Base-by-base conservation (phyloP, 2,329 filamentous ascomycete species). In the Gnomoniopsis smithogilvyi region DNA sequence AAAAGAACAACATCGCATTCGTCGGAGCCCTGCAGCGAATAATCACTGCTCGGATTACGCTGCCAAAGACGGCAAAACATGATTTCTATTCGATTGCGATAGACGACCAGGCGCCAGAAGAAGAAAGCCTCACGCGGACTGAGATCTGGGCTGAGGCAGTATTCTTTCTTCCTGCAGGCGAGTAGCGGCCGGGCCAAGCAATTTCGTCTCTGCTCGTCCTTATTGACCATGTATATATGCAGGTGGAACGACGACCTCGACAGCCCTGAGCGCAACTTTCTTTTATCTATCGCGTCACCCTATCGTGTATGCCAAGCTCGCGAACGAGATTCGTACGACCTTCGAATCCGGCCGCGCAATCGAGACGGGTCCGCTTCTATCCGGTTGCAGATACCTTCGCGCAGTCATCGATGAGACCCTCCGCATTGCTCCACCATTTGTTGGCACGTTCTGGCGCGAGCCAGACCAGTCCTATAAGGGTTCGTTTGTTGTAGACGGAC, bases 361-460 rank as follows among this genome's bases (percentile, higher is more conserved):
- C 26, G 51, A 56, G 3, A 53, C 61, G 38, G 72, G 72, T 3
- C 45, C 67, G 2, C 60, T 66, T 8, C 65, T 80, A 7, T 65
- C 69, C 22, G 64, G 58, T 14, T 76, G 72, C 62, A 59, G 54
- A 0, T 81, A 80, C 62, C 68, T 82, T 1, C 70, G 72, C 6
- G 79, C 78, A 3, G 74, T 73, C 56, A 72, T 82, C 45, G 73
- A 80, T 47, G 79, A 82, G 64, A 67, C 74, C 0, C 67, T 81
- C 58, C 74, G 80, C 17, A 67, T 80, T 53, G 74, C 74, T 3
- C 77, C 80, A 3, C 73, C 77, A 0, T 73, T 76, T 1, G 68
- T 71, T 54, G 63, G 67, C 54, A 55, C 70, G 54, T 56, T 77
- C 49, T 63, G 67, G 55, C 62, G 76, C 10, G 69, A 74, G 55